These are phyloP conservation scores for Aspergillus alliaceus DNA, from an alignment of 2,329 filamentous ascomycete genomes.

Conservation along the genomic window DNA sequence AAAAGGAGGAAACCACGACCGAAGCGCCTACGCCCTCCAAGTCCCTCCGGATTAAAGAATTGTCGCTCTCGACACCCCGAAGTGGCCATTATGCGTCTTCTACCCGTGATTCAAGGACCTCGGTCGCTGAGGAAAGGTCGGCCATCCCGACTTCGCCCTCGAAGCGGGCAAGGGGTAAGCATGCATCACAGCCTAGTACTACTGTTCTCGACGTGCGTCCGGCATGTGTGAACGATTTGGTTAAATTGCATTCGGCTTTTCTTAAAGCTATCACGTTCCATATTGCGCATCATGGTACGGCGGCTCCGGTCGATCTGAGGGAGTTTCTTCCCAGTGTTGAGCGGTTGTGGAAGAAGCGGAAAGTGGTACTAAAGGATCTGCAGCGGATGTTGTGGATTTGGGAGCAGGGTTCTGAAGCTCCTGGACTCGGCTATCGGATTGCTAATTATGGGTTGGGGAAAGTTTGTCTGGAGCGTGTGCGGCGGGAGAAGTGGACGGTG, in stretches of 20 bases:
- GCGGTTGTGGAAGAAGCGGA: constrained; percentile 70
- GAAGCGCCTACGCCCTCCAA: constrained; percentile 33
- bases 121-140: not conserved
- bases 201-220: constrained; percentile 18
- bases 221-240: constrained; percentile 50
- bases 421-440: constrained; percentile 33
- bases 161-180: constrained; percentile 18
- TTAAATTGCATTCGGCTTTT: constrained; percentile 66
- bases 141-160: constrained; percentile 25
- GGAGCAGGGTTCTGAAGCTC: constrained; percentile 31
- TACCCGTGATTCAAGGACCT: constrained; percentile 8
- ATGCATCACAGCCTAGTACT: constrained; percentile 22
- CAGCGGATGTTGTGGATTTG: constrained; percentile 67
- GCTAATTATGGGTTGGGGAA: constrained; percentile 43
- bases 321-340: constrained; percentile 63
- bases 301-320: constrained; percentile 63
- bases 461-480: constrained; percentile 36
- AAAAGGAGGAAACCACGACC: constrained; percentile 4
- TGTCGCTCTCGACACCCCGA: constrained; percentile 34
- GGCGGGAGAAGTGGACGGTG: constrained; percentile 8
- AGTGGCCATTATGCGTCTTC: constrained; percentile 27
- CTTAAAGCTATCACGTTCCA: constrained; percentile 68
- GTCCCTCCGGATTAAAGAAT: constrained; percentile 31
- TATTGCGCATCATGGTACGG: constrained; percentile 65
- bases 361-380: constrained; percentile 65